phyloP scores from a whole-genome alignment of 148 eudicot species.

The Rhododendron mucronatum region DNA sequence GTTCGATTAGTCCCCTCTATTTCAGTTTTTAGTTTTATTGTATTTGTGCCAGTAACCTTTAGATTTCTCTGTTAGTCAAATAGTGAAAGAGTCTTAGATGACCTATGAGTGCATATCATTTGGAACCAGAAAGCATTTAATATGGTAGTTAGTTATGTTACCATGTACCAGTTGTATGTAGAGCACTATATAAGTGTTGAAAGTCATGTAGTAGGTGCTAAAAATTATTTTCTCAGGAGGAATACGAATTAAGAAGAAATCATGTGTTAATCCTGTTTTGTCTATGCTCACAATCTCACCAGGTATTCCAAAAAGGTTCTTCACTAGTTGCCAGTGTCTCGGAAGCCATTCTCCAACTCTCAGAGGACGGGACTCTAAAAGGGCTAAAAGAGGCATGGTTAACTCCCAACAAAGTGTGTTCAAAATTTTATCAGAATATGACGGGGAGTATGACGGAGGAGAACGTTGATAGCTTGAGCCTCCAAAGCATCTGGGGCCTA shows the following conservation, averaged over 20 bases:
- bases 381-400: too few relatives aligned
- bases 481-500: too few relatives aligned
- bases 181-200: not conserved
- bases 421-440: too few relatives aligned
- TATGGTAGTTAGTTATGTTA: not conserved
- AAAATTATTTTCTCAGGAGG: not conserved
- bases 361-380: too few relatives aligned
- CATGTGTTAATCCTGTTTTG: not conserved
- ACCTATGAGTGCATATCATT: not conserved
- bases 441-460: too few relatives aligned
- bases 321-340: too few relatives aligned
- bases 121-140: not conserved
- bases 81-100: not conserved
- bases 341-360: too few relatives aligned
- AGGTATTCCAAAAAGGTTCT: too few relatives aligned
- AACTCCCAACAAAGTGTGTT: too few relatives aligned
- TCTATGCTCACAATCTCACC: too few relatives aligned
- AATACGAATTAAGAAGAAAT: not conserved
- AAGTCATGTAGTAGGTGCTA: not conserved
- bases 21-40: not conserved
- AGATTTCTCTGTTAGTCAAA: not conserved
- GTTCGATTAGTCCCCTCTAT: too few relatives aligned
- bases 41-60: not conserved
- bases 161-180: not conserved
- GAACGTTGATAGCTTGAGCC: too few relatives aligned